Conservation (phyloP, 2,329 filamentous ascomycete species). For the Calonectria fujianensis region DNA sequence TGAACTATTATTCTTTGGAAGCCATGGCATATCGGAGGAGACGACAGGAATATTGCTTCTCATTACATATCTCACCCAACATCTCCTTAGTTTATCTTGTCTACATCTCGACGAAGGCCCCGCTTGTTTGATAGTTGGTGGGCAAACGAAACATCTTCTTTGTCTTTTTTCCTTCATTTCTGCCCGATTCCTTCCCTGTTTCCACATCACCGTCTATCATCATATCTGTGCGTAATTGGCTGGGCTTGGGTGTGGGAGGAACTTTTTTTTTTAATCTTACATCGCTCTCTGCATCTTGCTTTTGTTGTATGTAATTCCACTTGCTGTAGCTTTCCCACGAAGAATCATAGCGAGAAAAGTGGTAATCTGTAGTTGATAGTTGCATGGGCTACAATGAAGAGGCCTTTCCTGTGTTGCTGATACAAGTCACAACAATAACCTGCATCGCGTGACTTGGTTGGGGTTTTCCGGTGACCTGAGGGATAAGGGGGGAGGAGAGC, state of each 20-base stretch:
- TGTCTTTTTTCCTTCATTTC: conserved; percentile 26
- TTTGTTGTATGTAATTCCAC: conserved; percentile 39
- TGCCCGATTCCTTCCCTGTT: conserved; percentile 29
- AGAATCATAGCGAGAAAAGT: conserved; percentile 22
- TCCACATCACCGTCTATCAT: conserved; percentile 38
- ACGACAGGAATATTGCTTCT: conserved; percentile 37
- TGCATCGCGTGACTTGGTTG: background rate
- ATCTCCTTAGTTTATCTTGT: conserved; percentile 46
- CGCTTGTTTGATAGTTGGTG: conserved; percentile 51
- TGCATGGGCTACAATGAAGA: conserved; percentile 14
- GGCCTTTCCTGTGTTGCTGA: background rate
- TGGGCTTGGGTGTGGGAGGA: conserved; percentile 36
- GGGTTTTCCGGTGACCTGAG: background rate
- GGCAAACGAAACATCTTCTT: conserved; percentile 47
- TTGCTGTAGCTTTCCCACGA: conserved; percentile 14
- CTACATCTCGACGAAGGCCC: conserved; percentile 44
- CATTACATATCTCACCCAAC: conserved; percentile 44
- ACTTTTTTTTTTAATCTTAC: conserved; percentile 4
- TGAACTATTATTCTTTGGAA: conserved; percentile 37
- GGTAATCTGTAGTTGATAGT: conserved; percentile 33
- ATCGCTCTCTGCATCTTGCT: conserved; percentile 22
- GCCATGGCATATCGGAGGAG: conserved; percentile 28
- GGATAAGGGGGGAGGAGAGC: too few species aligned
- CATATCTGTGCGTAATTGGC: conserved; percentile 42
- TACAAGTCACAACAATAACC: background rate